Percentiles rank a stretch among this genome's conserved stretches.
Evolutionary conservation across 140 eudicot genomes (phyloP).

Genomic region (Oenanthe javanica): DNA sequence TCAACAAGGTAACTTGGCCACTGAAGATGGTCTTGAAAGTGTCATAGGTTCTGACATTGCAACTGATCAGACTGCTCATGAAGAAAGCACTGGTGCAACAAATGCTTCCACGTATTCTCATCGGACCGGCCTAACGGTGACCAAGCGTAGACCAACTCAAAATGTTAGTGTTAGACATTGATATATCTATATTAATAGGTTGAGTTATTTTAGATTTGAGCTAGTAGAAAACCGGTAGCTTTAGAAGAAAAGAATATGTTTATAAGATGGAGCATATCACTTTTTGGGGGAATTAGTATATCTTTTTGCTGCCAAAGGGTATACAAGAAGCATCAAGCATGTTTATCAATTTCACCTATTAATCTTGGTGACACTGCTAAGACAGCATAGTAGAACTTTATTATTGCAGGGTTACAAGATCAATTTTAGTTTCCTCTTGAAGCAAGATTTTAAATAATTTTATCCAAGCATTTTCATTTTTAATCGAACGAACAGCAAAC

Average conservation of each 20-base stretch:
- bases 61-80: constrained; percentile 2
- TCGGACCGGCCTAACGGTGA: constrained; percentile 2
- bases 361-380: too few relatives aligned
- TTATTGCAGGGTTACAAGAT: too few relatives aligned
- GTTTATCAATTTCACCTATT: too few relatives aligned
- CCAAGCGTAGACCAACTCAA: constrained; percentile 3
- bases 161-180: neutral
- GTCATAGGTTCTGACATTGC: constrained; percentile 30
- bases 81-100: neutral
- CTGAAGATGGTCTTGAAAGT: constrained; percentile 43
- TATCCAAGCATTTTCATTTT: neutral
- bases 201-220: neutral
- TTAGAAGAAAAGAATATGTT: neutral
- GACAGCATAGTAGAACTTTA: too few relatives aligned
- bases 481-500: too few relatives aligned
- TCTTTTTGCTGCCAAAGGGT: neutral
- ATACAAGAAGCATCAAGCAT: neutral
- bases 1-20: neutral
- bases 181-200: neutral
- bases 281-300: neutral
- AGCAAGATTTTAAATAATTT: neutral
- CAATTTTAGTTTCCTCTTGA: too few relatives aligned
- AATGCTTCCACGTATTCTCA: neutral
- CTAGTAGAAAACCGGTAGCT: neutral
- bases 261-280: neutral